Evolutionary conservation across 805 yeast genomes (phyloP).

Genomic region (Debaryomyces castellii): DNA sequence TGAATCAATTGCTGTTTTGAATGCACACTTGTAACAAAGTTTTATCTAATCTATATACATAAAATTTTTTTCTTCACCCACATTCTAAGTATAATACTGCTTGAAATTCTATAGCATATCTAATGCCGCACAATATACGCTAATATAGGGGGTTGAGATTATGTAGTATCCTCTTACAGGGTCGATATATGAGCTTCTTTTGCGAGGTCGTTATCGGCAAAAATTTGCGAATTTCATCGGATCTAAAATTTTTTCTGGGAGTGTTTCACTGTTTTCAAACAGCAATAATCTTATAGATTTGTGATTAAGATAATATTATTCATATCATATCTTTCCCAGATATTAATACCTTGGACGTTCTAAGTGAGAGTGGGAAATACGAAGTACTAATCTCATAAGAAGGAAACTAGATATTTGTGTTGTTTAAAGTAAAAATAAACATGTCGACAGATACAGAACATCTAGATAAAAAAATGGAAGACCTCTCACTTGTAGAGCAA

Average conservation of each 20-base stretch:
- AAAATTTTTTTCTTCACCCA: too few relatives aligned
- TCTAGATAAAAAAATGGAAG: conserved; percentile 9
- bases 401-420: neutral
- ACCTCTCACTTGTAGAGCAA: conserved; percentile 9
- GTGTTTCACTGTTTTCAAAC: neutral
- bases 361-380: neutral
- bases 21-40: neutral
- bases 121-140: neutral
- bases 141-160: neutral
- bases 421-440: neutral
- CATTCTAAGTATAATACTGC: neutral
- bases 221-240: neutral
- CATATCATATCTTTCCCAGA: neutral
- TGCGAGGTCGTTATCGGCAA: conserved; percentile 5
- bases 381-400: neutral
- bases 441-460: conserved; percentile 9
- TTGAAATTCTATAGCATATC: neutral
- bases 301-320: conserved; percentile 1
- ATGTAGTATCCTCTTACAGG: neutral
- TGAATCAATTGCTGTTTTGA: too few relatives aligned
- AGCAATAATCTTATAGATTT: neutral
- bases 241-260: neutral
- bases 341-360: neutral
- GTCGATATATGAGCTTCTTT: neutral
- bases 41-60: neutral